Base-by-base conservation (phyloP, 257 asterid genomes). In the Ilex aquifolium region DNA sequence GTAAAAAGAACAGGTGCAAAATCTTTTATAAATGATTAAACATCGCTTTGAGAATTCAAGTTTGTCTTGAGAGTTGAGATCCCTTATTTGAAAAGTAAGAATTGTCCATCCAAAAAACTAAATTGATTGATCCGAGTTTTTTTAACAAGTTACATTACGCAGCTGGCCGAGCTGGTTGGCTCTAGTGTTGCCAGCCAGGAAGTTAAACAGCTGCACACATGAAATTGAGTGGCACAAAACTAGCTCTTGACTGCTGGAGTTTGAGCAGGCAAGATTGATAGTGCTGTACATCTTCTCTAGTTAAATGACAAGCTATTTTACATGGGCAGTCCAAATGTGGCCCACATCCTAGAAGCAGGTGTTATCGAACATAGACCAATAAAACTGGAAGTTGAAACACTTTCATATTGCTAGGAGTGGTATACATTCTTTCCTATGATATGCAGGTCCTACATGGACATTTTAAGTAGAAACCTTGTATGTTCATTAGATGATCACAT, bases 151-250 rank as follows among this genome's bases (percentile, higher is more conserved):
- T 36, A 15, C 17, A 15, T 49, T 49, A 56, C 51, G 73, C 76
- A 75, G 76, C 73, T 75, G 73, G 80, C 76, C 80, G 76, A 75
- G 73, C 66, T 75, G 80, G 58, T 60, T 75, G 80, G 73, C 80
- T 62, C 39, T 66, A 56, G 80, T 67, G 13, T 71, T 61, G 67
- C 73, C 73, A 68, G 0, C 0, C 73, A 68, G 68, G 54, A 68
- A 68, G 63, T 68, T 68, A 40, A 29, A 54, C 61, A 55, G 68
- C 56, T 68, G 68, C 73, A 61, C 44, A 54, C 40, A 42, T 48
- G 11, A 57, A 54, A 21, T 11, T 60, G 39, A 61, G 27, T 63
- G 66, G 67, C 31, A 21, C 7, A 5, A 36, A 72, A 69, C 72
- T 66, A 63, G 77, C 76, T 71, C 69, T 74, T 69, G 60, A 53